Percentiles rank a stretch among this genome's conserved stretches.
phyloP scores from a whole-genome alignment of 2,329 filamentous ascomycete genomes.

The Fusarium sp. region DNA sequence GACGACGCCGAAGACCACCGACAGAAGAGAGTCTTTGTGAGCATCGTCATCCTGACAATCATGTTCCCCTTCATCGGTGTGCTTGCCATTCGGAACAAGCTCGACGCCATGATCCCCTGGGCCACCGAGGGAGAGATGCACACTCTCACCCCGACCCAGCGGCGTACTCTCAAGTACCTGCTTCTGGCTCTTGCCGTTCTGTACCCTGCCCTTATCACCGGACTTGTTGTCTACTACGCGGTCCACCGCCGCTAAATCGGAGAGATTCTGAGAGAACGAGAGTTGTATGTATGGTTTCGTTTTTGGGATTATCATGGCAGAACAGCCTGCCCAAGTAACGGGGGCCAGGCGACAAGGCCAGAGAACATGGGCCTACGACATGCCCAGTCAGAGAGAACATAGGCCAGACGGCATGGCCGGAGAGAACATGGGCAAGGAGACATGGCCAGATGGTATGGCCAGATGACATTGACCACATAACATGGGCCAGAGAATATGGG shows the following conservation, averaged over 20 bases:
- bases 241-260: slow-evolving; percentile 9
- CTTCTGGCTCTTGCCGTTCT: slow-evolving; percentile 51
- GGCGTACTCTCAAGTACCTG: slow-evolving; percentile 49
- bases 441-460: not conserved
- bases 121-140: slow-evolving; percentile 60
- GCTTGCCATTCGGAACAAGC: slow-evolving; percentile 57
- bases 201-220: slow-evolving; percentile 48
- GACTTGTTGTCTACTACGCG: slow-evolving; percentile 49
- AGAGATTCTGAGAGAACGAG: not conserved
- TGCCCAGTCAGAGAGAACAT: not conserved
- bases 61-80: slow-evolving; percentile 61
- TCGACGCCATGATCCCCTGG: slow-evolving; percentile 62
- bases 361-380: not conserved
- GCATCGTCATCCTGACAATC: slow-evolving; percentile 53
- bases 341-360: not conserved
- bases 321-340: not conserved
- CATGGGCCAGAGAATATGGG: not conserved
- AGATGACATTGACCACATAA: not conserved
- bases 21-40: slow-evolving; percentile 53
- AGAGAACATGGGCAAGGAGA: not conserved
- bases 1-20: slow-evolving; percentile 43
- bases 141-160: slow-evolving; percentile 50
- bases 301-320: not conserved
- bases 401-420: not conserved
- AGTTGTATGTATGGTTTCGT: slow-evolving; percentile 8